These are phyloP conservation scores for Rubus idaeus DNA, from an alignment of 306 rosid species.

Conservation along the genomic window DNA sequence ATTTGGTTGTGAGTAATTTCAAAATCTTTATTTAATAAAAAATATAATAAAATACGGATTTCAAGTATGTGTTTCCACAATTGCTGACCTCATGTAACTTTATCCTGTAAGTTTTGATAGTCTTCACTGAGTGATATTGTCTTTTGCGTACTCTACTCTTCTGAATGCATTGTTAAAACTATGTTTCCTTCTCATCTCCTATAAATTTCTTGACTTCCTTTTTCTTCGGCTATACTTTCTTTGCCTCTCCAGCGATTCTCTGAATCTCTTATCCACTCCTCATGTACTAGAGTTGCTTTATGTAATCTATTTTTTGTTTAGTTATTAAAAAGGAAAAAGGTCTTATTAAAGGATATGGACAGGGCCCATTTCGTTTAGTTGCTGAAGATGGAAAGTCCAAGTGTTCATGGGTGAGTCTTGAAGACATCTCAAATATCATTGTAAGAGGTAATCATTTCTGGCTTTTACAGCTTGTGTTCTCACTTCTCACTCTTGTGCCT, in stretches of 20 bases:
- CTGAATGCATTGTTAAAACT: not conserved
- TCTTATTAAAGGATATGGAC: slow-evolving; percentile 18
- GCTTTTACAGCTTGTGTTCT: slow-evolving; percentile 22
- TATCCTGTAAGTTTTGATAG: slow-evolving; percentile 2
- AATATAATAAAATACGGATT: not conserved
- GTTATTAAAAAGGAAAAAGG: not conserved
- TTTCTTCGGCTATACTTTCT: not conserved
- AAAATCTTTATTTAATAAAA: not conserved
- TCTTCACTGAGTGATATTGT: not conserved
- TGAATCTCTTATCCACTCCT: not conserved
- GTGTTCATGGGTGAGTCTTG: slow-evolving; percentile 98
- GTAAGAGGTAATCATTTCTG: slow-evolving; percentile 63
- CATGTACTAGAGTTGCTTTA: not conserved
- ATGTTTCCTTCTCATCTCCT: not conserved
- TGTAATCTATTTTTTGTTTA: not conserved
- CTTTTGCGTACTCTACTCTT: not conserved
- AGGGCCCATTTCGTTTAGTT: slow-evolving; percentile 97
- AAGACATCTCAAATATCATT: slow-evolving; percentile 78
- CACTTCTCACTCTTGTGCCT: not conserved
- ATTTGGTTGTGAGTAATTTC: not conserved
- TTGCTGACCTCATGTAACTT: not conserved
- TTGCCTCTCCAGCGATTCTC: not conserved
- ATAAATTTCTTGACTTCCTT: not conserved
- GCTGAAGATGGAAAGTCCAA: slow-evolving; percentile 98
- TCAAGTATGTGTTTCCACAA: not conserved